Conservation (phyloP, 441 rosid species). For the Viola pubescens region DNA sequence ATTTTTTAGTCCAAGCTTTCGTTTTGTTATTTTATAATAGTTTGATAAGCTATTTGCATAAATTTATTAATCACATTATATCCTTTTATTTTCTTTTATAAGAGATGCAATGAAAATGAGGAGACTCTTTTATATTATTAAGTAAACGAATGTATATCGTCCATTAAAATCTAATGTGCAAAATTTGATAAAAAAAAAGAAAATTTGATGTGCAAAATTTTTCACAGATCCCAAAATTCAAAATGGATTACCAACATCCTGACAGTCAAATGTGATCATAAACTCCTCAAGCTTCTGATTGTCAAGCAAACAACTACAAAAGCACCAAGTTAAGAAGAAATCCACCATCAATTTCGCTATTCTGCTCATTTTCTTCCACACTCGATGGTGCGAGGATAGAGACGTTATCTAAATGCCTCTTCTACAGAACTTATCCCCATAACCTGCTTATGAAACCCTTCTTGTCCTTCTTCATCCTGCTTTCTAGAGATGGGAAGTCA, state of each 20-base stretch:
- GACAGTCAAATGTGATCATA: background rate
- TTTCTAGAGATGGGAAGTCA: conserved; percentile 76
- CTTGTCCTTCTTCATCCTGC: conserved; percentile 72
- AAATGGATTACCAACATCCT: background rate
- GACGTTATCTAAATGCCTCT: background rate
- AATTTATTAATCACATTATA: no score
- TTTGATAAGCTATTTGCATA: no score
- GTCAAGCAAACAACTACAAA: background rate
- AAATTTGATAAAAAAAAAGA: background rate
- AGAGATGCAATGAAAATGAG: no score
- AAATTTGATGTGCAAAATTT: background rate
- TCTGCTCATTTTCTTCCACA: background rate
- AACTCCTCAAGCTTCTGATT: conserved; percentile 3
- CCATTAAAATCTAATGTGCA: no score
- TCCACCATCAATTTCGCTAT: background rate
- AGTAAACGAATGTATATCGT: no score
- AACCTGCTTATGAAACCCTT: conserved; percentile 75
- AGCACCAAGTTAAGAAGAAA: background rate
- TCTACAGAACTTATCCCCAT: conserved; percentile 38
- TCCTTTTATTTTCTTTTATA: no score
- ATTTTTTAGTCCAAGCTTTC: no score
- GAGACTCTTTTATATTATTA: no score
- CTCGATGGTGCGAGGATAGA: background rate
- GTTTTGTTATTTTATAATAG: no score
- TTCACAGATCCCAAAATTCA: conserved; percentile 3